Conservation (phyloP, 768 basidiomycete genomes). For the Mycena metata region DNA sequence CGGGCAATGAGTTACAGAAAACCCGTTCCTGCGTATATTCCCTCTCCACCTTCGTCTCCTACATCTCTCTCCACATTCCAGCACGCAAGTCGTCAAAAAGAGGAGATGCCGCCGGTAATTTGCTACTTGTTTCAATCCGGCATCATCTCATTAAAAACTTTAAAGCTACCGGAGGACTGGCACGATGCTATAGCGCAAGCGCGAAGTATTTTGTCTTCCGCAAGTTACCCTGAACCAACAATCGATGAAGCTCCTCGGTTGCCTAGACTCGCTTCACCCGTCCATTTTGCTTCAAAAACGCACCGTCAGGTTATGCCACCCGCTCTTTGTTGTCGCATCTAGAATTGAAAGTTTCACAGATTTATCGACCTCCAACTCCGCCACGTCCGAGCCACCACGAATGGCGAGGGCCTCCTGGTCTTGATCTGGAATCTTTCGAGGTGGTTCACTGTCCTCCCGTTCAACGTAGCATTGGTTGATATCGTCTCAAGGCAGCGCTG, state of each 20-base stretch:
- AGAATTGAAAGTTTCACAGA: background rate
- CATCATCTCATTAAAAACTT: slow-evolving; percentile 8
- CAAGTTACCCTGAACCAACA: background rate
- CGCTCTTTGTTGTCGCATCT: background rate
- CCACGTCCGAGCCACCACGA: slow-evolving; percentile 29
- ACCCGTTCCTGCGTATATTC: slow-evolving; percentile 76
- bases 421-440: slow-evolving; percentile 8
- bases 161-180: slow-evolving; percentile 37
- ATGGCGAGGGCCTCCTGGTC: background rate
- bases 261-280: slow-evolving; percentile 32
- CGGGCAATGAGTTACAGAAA: slow-evolving; percentile 76
- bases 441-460: background rate
- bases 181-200: slow-evolving; percentile 28
- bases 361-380: slow-evolving; percentile 37
- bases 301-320: slow-evolving; percentile 19
- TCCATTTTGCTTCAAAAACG: slow-evolving; percentile 21
- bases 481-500: background rate
- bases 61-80: slow-evolving; percentile 21
- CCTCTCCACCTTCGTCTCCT: slow-evolving; percentile 70
- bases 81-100: slow-evolving; percentile 17
- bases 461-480: background rate
- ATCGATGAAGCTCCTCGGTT: background rate
- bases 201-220: background rate
- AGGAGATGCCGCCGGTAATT: slow-evolving; percentile 34
- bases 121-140: background rate